phyloP scores from a whole-genome alignment of 306 rosid genomes.

The Pterocarpus santalinus region DNA sequence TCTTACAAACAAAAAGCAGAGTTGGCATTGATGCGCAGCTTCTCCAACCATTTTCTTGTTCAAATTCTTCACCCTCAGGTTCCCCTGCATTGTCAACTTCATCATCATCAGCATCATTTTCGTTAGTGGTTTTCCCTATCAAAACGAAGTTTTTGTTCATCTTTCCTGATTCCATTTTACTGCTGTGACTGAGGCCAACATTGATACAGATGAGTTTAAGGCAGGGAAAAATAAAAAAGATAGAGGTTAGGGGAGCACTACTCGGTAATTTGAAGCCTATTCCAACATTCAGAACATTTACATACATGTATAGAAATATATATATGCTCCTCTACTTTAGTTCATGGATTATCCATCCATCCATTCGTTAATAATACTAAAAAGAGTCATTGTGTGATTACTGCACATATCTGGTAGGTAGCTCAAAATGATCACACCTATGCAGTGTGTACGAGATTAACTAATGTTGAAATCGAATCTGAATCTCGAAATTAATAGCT shows the following conservation, averaged over 20 bases:
- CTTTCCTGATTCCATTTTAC: constrained; percentile 70
- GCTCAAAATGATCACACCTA: no score
- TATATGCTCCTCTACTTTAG: no score
- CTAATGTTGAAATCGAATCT: no score
- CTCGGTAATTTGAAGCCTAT: neutral
- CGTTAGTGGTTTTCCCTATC: constrained; percentile 57
- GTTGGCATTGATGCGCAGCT: constrained; percentile 10
- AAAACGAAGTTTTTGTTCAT: constrained; percentile 59
- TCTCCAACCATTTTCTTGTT: constrained; percentile 71
- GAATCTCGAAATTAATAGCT: no score
- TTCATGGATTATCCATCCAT: no score
- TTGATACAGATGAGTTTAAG: neutral
- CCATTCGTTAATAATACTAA: no score
- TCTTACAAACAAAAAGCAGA: neutral
- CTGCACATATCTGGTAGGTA: no score
- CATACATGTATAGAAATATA: no score
- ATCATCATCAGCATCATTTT: constrained; percentile 54
- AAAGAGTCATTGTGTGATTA: no score
- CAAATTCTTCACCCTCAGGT: constrained; percentile 79
- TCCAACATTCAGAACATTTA: neutral
- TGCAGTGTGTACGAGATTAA: no score
- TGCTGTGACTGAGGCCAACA: constrained; percentile 33
- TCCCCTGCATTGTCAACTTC: constrained; percentile 75
- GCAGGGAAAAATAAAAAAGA: neutral
- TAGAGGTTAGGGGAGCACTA: neutral